Base-by-base conservation (phyloP, 345 rosid species). In the Turritis glabra region DNA sequence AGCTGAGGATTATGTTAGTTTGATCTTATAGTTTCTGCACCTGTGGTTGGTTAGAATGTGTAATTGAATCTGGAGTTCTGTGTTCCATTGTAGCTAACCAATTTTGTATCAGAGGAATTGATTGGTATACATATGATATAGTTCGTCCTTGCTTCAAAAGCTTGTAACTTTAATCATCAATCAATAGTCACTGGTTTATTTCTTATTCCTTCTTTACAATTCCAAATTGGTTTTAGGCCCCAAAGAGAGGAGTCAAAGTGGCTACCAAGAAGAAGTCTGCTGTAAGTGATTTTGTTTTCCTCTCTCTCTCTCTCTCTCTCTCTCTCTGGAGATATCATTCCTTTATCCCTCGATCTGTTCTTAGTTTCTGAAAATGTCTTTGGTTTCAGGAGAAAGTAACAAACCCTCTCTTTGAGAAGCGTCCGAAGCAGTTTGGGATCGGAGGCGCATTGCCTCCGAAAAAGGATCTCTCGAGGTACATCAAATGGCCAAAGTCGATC, bases 381-480 rank as follows among this genome's bases (percentile, higher is more conserved):
- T 7, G 27, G 27, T 40, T 53, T 26, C 40, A 86, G 93, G 96
- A 88, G 46, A 88, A 85, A 85, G 87, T 80, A 15, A 79, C 79
- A 12, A 89, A 88, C 62, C 93, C 87, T 9, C 74, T 89, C 79
- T 86, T 89, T 17, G 93, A 89, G 81, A 91, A 77, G 81, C 83
- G 96, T 9, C 88, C 90, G 0, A 89, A 89, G 81, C 93, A 85
- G 76, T 91, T 86, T 75, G 93, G 97, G 2, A 91, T 91, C 4
- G 91, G 91, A 12, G 96, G 96, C 17, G 96, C 90, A 10, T 76
- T 91, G 47, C 93, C 97, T 4, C 93, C 97, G 0, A 89, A 91
- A 77, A 91, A 85, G 85, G 93, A 88, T 72, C 73, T 91, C 76
- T 80, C 83, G 0, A 76, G 96, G 12, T 89, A 84, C 25, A 88